Evolutionary conservation across 1,284 basidiomycete species (phyloP), one percentile per base, ranked within the genome.

Genomic region (Rugosomyces carneus): DNA sequence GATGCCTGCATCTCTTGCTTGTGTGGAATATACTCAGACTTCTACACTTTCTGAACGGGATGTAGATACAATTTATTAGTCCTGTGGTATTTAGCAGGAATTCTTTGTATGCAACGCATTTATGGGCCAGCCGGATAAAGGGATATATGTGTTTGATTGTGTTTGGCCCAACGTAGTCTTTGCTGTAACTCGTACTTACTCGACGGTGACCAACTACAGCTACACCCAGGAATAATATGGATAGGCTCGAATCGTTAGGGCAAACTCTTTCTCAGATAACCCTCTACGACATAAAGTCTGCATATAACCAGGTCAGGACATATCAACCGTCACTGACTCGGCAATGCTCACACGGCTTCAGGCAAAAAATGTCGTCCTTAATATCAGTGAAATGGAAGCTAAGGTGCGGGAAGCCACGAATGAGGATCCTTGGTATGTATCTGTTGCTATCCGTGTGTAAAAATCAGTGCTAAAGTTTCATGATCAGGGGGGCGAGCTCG

Each of bases 331-430:
- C 18, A 20, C 29, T 42, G 16, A 29, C 32, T 40, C 11, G 19
- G 26, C 21, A 29, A 47, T 46, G 19, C 40, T 52, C 34, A 52
- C 41, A n/a, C 15, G 2, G 16, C 15, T 40, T 13, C 35, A 90
- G 88, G 87, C 88, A 31, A 90, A 85, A 70, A 90, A 90, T 65
- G 80, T 89, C 54, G 94, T 97, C 13, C 76, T 98, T 56, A 98
- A 98, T 70, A 76, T 97, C 50, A 91, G 87, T 55, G 95, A 98
- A 70, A 96, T 93, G 81, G 96, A 99, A 67, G 90, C 86, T 13
- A 98, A 98, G 69, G 95, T 99, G 23, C 76, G 83, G 57, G 96
- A 99, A 55, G 95, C 96, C 2, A 99, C 96, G 6, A 99, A 97
- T 58, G 93, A 98, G 61, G 96, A 99, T 55, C 84, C 95, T 46